These are phyloP conservation scores for Puccinia brachypodii DNA, from an alignment of 1,284 basidiomycete genomes.

Conservation along the genomic window DNA sequence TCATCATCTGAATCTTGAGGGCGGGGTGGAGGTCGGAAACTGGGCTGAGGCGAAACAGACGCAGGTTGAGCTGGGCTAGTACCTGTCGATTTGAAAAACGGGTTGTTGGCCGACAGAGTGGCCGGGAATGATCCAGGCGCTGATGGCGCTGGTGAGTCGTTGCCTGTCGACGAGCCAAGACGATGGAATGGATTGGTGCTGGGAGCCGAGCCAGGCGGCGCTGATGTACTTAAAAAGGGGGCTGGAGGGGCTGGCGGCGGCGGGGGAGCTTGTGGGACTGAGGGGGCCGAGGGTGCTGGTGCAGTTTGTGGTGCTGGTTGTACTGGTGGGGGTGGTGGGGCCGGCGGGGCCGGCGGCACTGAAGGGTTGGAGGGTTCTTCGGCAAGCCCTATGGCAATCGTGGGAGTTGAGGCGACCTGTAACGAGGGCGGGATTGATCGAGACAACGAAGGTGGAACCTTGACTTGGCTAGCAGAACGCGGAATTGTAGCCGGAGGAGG, in stretches of 20 bases:
- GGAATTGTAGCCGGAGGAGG: slow-evolving; percentile 55
- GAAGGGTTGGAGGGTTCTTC: slow-evolving; percentile 56
- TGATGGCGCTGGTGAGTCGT: slow-evolving; percentile 55
- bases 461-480: slow-evolving; percentile 53
- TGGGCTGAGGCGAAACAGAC: slow-evolving; percentile 48
- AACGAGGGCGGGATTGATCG: slow-evolving; percentile 38
- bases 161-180: slow-evolving; percentile 41
- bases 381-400: slow-evolving; percentile 56
- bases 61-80: slow-evolving; percentile 54
- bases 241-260: slow-evolving; percentile 52
- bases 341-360: slow-evolving; percentile 52
- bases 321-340: slow-evolving; percentile 54
- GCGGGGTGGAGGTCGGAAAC: slow-evolving; percentile 49
- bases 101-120: slow-evolving; percentile 57
- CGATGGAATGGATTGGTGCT: slow-evolving; percentile 53
- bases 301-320: slow-evolving; percentile 58
- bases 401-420: slow-evolving; percentile 47
- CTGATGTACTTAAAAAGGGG: slow-evolving; percentile 56
- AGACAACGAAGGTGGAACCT: neutral
- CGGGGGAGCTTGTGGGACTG: slow-evolving; percentile 13
- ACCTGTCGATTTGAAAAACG: slow-evolving; percentile 57
- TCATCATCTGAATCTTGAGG: slow-evolving; percentile 67
- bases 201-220: slow-evolving; percentile 51
- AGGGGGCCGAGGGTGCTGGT: slow-evolving; percentile 57
- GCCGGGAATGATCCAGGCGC: slow-evolving; percentile 57